phyloP scores from a whole-genome alignment of 192 early-diverging fungal genomes.

The Podila clonocystis region DNA sequence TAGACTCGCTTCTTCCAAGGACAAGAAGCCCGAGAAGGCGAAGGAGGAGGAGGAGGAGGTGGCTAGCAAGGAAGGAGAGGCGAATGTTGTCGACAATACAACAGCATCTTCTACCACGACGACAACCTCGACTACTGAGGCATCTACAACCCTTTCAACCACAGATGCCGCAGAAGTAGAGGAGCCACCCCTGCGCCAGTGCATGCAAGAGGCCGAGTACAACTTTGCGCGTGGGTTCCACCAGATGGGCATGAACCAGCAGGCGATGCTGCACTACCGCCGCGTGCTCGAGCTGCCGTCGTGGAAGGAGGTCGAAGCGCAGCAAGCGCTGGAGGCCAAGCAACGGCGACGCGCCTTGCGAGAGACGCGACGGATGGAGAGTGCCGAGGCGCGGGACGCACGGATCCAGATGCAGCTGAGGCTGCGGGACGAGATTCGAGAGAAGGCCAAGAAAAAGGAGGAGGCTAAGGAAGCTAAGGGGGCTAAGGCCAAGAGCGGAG shows the following conservation, averaged over 20 bases:
- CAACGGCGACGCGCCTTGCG: not conserved
- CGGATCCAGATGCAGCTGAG: not conserved
- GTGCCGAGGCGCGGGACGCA: not conserved
- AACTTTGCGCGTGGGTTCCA: slow-evolving; percentile 94
- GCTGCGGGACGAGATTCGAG: not conserved
- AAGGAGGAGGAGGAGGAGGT: not conserved
- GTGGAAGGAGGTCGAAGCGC: slow-evolving; percentile 30
- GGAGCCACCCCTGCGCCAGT: slow-evolving; percentile 7
- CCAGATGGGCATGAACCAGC: slow-evolving; percentile 80
- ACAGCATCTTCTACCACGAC: not conserved
- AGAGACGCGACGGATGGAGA: not conserved
- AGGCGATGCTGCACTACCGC: slow-evolving; percentile 90
- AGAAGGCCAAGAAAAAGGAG: slow-evolving; percentile 3
- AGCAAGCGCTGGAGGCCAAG: slow-evolving; percentile 17
- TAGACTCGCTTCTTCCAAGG: not conserved
- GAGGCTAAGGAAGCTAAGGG: slow-evolving; percentile 20
- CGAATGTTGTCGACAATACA: not conserved
- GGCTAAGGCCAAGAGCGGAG: slow-evolving; percentile 10
- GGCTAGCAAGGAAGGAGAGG: not conserved
- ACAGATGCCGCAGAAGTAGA: not conserved
- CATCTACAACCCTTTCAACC: not conserved
- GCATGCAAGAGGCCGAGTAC: slow-evolving; percentile 75
- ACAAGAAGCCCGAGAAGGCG: not conserved
- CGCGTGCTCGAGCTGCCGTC: slow-evolving; percentile 72
- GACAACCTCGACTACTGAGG: not conserved